Percentiles rank a stretch among this genome's conserved stretches.
Evolutionary conservation across 164 flowering plant genomes (phyloP).

Genomic region (Brasenia schreberi): DNA sequence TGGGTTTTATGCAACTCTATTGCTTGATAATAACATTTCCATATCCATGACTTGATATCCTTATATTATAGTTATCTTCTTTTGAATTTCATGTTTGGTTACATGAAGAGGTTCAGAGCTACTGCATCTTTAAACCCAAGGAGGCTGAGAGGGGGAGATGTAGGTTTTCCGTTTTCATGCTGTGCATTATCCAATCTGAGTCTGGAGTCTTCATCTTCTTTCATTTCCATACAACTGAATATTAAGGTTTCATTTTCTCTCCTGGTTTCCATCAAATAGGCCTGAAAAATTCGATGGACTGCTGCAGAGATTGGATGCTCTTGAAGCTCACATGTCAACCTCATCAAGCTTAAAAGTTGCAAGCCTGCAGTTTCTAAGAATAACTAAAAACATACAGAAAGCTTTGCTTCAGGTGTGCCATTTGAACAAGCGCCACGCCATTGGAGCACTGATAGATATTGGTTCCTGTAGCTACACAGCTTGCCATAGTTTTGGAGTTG

Average conservation of each 20-base stretch:
- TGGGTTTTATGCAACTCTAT: too few species aligned
- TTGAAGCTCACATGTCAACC: conserved; percentile 27
- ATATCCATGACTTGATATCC: too few species aligned
- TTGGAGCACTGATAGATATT: conserved; percentile 33
- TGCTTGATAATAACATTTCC: too few species aligned
- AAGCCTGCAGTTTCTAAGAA: conserved; percentile 21
- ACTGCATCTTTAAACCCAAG: too few species aligned
- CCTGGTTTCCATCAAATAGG: conserved; percentile 22
- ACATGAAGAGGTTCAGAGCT: too few species aligned
- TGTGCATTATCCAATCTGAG: too few species aligned
- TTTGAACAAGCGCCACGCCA: conserved; percentile 32
- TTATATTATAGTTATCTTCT: too few species aligned
- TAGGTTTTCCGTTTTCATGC: too few species aligned
- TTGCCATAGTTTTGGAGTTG: conserved; percentile 23
- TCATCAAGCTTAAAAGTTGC: conserved; percentile 23
- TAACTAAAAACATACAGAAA: conserved; percentile 31
- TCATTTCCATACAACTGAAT: too few species aligned
- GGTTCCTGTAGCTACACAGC: conserved; percentile 25
- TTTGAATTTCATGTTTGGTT: too few species aligned
- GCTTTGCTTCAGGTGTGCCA: conserved; percentile 28
- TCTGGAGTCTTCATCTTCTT: too few species aligned
- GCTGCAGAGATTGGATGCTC: conserved; percentile 38
- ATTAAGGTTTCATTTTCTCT: not conserved
- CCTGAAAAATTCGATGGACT: conserved; percentile 46
- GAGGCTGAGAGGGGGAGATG: not conserved